Base-by-base conservation (phyloP, 225 moss, liverwort and hornwort genomes). In the Takakia lepidozioides region DNA sequence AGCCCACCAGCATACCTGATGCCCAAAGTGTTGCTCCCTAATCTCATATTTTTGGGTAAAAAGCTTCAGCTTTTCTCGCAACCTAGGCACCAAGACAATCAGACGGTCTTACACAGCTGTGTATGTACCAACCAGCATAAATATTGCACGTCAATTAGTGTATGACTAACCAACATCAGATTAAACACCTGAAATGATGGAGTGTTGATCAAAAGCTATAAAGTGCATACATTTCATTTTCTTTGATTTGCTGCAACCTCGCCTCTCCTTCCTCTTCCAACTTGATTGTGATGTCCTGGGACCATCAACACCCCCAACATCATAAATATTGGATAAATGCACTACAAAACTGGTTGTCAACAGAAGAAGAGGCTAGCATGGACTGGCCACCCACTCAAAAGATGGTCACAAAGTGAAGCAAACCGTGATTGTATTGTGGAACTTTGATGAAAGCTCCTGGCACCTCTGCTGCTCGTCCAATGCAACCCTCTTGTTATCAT, bases 211-310 rank as follows among this genome's bases (percentile, higher is more conserved):
- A n/a, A n/a, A n/a, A n/a, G n/a, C n/a, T n/a, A n/a, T n/a, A n/a
- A n/a, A n/a, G n/a, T n/a, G n/a, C 79, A 44, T 76, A 93, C 93
- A 93, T 65, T 59, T 93, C 88, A 70, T 93, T 93, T 60, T 93
- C 89, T 75, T 89, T 86, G 43, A 86, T 62, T 70, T 93, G 93
- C 54, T 74, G 86, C 61, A 89, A 60, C 47, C 89, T 78, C 59
- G 83, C 88, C 47, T 89, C 86, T 43, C 86, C 88, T 60, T 93
- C 86, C 52, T 86, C 86, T 65, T 93, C 88, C 67, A 93, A 64
- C 58, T 86, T 93, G 54, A 75, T 64, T 50, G 93, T 89, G 29
- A 93, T 93, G 44, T 89, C 88, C 93, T 93, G 81, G 21, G 38
- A 23, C 37, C 48, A 64, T 58, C 53, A 19, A 37, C 21, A 9